Evolutionary conservation across 768 basidiomycete genomes (phyloP), one percentile per base, ranked within the genome.

Genomic region (Exsudoporus frostii): DNA sequence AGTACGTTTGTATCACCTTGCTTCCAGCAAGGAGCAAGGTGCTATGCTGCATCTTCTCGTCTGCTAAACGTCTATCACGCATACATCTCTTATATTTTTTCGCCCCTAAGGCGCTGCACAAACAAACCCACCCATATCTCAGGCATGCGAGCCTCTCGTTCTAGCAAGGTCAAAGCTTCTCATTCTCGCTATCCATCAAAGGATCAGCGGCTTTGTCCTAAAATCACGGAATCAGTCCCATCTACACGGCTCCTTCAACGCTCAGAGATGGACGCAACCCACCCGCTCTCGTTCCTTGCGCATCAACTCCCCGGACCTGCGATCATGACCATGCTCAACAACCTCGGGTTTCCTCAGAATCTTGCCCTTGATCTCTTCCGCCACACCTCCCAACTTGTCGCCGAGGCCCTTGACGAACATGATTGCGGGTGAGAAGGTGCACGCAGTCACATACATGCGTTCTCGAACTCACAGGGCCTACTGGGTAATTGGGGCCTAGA

Each of bases 321-420:
- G 65, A 25, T 76, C 70, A 34, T 57, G 67, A 1, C 78, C 78
- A 34, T 69, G 69, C 59, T 75, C 58, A 5, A 66, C 71, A 19
- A 74, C 47, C 8, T 72, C 71, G 2, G 68, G 73, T 44, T 75
- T 70, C 30, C 59, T 56, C 41, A 63, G 58, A 15, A 77, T 51
- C 63, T 73, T 76, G 17, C 76, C 76, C 50, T 67, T 70, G 53
- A 74, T 19, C 55, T 76, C 67, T 41, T 77, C 74, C 46, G 68
- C 70, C 5, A 72, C 4, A 1, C 78, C 76, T 5, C 29, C 47
- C 19, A 78, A 22, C 57, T 72, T 73, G 34, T 78, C 73, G 5
- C 65, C 67, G 1, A 73, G 17, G 8, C 55, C 50, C 74, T 73
- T 39, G 6, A 39, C 14, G 25, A 10, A 7, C 22, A 14, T 22